Evolutionary conservation across 257 asterid genomes (phyloP).

Genomic region (Forsythia suspensa): DNA sequence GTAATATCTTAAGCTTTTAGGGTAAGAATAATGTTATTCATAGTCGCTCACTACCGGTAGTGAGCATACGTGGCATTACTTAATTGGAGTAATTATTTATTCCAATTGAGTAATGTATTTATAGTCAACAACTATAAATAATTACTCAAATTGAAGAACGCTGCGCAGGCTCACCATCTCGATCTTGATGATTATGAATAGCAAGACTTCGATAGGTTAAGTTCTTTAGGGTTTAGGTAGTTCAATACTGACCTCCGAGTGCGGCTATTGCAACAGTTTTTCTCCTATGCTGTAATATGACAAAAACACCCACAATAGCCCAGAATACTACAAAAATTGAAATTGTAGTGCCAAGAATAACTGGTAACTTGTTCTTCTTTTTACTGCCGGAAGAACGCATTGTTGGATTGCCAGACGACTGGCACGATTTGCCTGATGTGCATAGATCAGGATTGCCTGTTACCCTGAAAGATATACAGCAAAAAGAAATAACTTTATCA

Average conservation of each 20-base stretch:
- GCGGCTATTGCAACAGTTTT: slow-evolving; percentile 16
- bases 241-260: slow-evolving; percentile 18
- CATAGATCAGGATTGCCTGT: slow-evolving; percentile 55
- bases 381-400: neutral
- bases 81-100: too few relatives aligned
- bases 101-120: too few relatives aligned
- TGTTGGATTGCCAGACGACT: slow-evolving; percentile 9
- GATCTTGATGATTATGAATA: too few relatives aligned
- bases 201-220: neutral
- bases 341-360: slow-evolving; percentile 39
- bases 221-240: neutral
- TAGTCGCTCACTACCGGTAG: too few relatives aligned
- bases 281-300: slow-evolving; percentile 17
- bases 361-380: slow-evolving; percentile 28
- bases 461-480: slow-evolving; percentile 29
- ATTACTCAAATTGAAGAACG: too few relatives aligned
- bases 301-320: slow-evolving; percentile 26
- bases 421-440: slow-evolving; percentile 40
- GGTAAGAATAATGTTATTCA: too few relatives aligned
- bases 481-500: neutral
- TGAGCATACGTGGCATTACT: too few relatives aligned
- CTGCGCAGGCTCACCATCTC: too few relatives aligned
- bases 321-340: slow-evolving; percentile 32
- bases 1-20: too few relatives aligned
- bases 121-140: too few relatives aligned